These are phyloP conservation scores for Cercophora newfieldiana DNA, from an alignment of 495 filamentous ascomycete species.

Conservation along the genomic window DNA sequence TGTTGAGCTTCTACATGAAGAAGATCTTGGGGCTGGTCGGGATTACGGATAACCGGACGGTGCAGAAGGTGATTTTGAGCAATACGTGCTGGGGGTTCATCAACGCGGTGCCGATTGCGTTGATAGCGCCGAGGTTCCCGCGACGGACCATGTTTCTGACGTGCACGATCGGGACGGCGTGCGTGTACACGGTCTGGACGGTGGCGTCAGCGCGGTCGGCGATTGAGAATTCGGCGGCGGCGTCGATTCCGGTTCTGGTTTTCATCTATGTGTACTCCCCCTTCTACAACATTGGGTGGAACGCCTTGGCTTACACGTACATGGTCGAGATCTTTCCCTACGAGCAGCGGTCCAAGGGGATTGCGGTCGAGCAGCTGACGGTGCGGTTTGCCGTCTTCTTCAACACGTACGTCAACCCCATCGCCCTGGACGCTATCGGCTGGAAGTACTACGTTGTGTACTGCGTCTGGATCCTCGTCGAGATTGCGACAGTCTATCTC, in stretches of 20 bases:
- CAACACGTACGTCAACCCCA: constrained; percentile 65
- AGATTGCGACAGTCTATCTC: constrained; percentile 56
- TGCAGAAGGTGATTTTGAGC: not conserved
- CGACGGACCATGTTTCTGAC: constrained; percentile 56
- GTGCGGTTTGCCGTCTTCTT: constrained; percentile 51
- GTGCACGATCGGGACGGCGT: constrained; percentile 48
- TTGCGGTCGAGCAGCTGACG: constrained; percentile 59
- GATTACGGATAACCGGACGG: not conserved
- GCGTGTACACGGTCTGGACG: constrained; percentile 58
- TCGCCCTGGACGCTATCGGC: constrained; percentile 55
- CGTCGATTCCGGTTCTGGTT: constrained; percentile 55
- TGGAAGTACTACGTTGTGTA: constrained; percentile 68
- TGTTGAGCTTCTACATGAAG: constrained; percentile 50
- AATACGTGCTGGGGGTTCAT: not conserved
- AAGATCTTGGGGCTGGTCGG: constrained; percentile 29
- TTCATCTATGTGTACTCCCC: constrained; percentile 62
- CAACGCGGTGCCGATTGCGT: constrained; percentile 44
- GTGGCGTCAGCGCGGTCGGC: constrained; percentile 53
- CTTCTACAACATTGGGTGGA: constrained; percentile 66
- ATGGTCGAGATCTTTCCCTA: constrained; percentile 63
- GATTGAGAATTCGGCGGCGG: constrained; percentile 39
- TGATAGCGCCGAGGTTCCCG: constrained; percentile 51
- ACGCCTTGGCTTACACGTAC: constrained; percentile 59
- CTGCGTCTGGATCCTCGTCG: constrained; percentile 58
- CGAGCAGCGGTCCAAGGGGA: constrained; percentile 56